Conservation (phyloP, 768 basidiomycete genomes). For the Kwoniella heveanensis region DNA sequence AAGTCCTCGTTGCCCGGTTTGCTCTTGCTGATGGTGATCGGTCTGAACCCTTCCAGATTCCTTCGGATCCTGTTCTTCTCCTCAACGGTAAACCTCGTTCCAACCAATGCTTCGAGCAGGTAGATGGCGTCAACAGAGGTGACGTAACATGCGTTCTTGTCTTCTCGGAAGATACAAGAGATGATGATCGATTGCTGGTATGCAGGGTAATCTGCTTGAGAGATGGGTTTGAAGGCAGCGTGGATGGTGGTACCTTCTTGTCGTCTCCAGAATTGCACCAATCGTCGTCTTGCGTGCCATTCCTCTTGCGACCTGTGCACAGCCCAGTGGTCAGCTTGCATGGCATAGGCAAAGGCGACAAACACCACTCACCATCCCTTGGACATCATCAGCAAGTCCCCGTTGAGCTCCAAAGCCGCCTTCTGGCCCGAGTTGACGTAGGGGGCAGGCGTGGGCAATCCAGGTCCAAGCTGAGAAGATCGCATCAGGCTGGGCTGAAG, state of each 20-base stretch:
- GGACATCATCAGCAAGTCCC: slow-evolving; percentile 58
- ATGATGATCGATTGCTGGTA: slow-evolving; percentile 75
- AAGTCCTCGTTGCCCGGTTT: slow-evolving; percentile 78
- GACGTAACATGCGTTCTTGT: slow-evolving; percentile 74
- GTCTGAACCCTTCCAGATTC: slow-evolving; percentile 89
- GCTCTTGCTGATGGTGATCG: slow-evolving; percentile 85
- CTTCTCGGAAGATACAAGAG: slow-evolving; percentile 89
- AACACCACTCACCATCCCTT: slow-evolving; percentile 58
- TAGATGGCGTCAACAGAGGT: slow-evolving; percentile 96
- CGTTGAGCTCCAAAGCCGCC: slow-evolving; percentile 53
- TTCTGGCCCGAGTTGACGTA: slow-evolving; percentile 40
- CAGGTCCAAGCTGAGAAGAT: slow-evolving; percentile 40
- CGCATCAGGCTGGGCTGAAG: slow-evolving; percentile 51
- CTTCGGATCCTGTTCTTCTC: slow-evolving; percentile 95
- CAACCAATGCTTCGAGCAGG: slow-evolving; percentile 78
- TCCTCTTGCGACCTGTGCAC: slow-evolving; percentile 63
- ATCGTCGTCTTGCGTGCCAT: slow-evolving; percentile 68
- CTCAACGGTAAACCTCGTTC: slow-evolving; percentile 79
- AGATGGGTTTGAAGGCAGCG: slow-evolving; percentile 74
- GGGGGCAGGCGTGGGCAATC: slow-evolving; percentile 23
- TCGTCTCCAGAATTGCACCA: slow-evolving; percentile 80
- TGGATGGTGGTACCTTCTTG: slow-evolving; percentile 76
- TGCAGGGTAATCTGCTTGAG: slow-evolving; percentile 67
- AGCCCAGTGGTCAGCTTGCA: not conserved
- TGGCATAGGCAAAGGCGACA: not conserved